Evolutionary conservation across 1,284 basidiomycete genomes (phyloP), one percentile per base, ranked within the genome.

Genomic region (Phaffia rhodozyma): DNA sequence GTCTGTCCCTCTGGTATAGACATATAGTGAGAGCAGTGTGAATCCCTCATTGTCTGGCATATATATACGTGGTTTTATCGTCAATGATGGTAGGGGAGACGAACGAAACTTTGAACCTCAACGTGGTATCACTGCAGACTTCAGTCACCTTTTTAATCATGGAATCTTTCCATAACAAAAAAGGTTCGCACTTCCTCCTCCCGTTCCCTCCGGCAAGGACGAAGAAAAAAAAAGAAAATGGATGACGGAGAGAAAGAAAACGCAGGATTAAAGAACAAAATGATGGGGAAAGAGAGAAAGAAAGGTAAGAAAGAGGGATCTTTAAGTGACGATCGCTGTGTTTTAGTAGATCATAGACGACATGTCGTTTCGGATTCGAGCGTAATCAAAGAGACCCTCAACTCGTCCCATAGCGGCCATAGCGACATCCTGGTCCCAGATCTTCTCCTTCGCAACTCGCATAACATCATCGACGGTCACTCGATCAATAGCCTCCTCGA

Each of bases 401-500:
- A 86, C 82, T 69, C 84, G 84, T 68, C 93, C 93, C 66, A 91
- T 76, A 62, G 87, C 88, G 57, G 89, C 86, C 58, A 91, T 76
- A 5, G 89, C 84, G 69, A 93, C 81, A 67, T 73, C 72, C 57
- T 70, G 30, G 34, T 64, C 63, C 63, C 63, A 64, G 11, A 64
- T 58, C 51, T 49, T 53, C 53, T 55, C 58, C 56, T 64, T 55
- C 48, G 63, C 63, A 43, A 76, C 93, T 90, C 76, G 51, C 51
- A 60, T 87, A 77, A 98, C 92, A 76, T 97, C 92, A n/a, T 84
- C 86, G 30, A 84, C 79, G 38, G 84, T 85, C 68, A 98, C 89
- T 60, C 87, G 85, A 75, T 97, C 91, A 59, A 98, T 86, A 56
- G 90, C 89, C 65, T 82, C 82, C 81, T 97, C 93, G 69, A 96